These are phyloP conservation scores for Neurospora africana DNA, from an alignment of 495 filamentous ascomycete species.

Conservation along the genomic window DNA sequence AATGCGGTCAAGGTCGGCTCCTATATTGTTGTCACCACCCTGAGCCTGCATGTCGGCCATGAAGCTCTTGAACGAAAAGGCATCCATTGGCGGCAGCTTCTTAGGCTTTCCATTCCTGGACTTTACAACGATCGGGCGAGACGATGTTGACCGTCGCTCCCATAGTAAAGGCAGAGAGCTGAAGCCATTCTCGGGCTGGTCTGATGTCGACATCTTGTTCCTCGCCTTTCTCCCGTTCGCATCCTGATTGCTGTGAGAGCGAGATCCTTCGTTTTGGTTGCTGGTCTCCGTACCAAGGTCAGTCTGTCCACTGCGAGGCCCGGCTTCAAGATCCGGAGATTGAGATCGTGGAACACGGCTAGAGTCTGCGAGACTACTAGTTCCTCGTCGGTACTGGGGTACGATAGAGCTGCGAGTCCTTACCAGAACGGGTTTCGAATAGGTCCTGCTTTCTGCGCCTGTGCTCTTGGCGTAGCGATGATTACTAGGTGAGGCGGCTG, in stretches of 20 bases:
- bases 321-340: background rate
- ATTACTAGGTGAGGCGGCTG: conserved; percentile 18
- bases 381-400: conserved; percentile 13
- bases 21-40: conserved; percentile 24
- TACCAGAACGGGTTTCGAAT: conserved; percentile 46
- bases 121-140: conserved; percentile 12
- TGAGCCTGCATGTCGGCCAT: conserved; percentile 36
- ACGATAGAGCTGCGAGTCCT: conserved; percentile 25
- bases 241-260: background rate
- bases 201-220: background rate
- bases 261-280: background rate
- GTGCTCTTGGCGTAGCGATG: conserved; percentile 35
- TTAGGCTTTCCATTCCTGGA: conserved; percentile 4
- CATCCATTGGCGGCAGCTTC: conserved; percentile 41
- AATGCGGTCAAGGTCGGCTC: conserved; percentile 44
- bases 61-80: conserved; percentile 50
- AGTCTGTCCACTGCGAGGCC: background rate
- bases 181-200: conserved; percentile 20
- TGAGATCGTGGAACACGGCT: conserved; percentile 17
- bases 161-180: conserved; percentile 11
- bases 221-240: background rate
- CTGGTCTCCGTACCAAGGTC: background rate
- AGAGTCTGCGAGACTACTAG: conserved; percentile 17
- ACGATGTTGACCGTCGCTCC: conserved; percentile 12
- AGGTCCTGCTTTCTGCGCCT: conserved; percentile 40